Evolutionary conservation across 257 asterid species (phyloP), one percentile per base, ranked within the genome.

Genomic region (Anisodus acutangulus): DNA sequence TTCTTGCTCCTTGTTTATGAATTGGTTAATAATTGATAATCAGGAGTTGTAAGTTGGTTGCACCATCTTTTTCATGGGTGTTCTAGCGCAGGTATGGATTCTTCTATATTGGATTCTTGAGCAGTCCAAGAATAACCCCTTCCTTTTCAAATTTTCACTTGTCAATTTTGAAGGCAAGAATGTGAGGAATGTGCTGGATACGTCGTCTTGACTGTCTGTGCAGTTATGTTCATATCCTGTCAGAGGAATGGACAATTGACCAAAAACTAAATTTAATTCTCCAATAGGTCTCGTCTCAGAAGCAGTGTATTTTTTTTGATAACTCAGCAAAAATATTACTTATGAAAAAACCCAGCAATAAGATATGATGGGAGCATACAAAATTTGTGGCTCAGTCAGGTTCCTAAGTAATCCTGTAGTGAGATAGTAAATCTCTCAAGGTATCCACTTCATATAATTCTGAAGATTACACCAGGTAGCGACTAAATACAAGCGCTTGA

Each of bases 401-500:
- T 59, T 11, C 31, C 66, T n/a, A 59, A 59, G 10, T 59, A 59
- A 59, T 59, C 31, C 66, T 59, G 66, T 59, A 6, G 31, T 59
- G 31, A 59, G 66, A 11, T n/a, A 2, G 12, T 35, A 60, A n/a
- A 60, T 60, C 35, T 60, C 26, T 1, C 1, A n/a, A 60, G 66
- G 10, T 59, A 17, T 58, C 63, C 22, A 58, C 63, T 54, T 54
- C n/a, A 55, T 54, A 55, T 17, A 55, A 55, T 55, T 55, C 60
- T 15, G 60, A 55, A n/a, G 66, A 59, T 59, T 59, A 17, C 66
- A 59, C 66, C 26, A 17, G 31, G 6, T 59, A 59, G 31, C n/a
- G 10, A n/a, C 53, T 16, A 8, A 19, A 69, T 69, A 39, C 78
- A 69, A 69, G 54, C 12, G 37, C 78, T 69, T 69, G 78, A 69